phyloP scores from a whole-genome alignment of 2,329 filamentous ascomycete species.

The Cryphonectria parasitica region DNA sequence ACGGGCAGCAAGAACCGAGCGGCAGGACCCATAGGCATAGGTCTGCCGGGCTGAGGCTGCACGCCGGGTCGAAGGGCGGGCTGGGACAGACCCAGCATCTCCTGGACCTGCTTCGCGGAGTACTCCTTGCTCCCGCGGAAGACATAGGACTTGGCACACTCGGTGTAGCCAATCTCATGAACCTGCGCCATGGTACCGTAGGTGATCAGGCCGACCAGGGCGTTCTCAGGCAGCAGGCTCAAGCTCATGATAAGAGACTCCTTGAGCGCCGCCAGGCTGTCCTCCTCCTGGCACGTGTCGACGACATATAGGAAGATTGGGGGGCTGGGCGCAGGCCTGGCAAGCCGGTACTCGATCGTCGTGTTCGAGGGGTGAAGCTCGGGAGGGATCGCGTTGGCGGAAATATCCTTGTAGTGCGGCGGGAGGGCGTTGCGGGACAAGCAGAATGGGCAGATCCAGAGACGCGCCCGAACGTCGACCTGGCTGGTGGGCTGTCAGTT shows the following conservation, averaged over 20 bases:
- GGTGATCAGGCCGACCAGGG: slow-evolving; percentile 81
- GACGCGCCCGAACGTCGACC: slow-evolving; percentile 79
- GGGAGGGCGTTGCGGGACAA: slow-evolving; percentile 81
- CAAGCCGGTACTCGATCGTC: slow-evolving; percentile 86
- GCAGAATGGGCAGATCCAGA: slow-evolving; percentile 91
- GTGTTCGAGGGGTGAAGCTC: slow-evolving; percentile 82
- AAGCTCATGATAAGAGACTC: slow-evolving; percentile 87
- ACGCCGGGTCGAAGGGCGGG: slow-evolving; percentile 75
- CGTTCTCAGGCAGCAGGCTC: slow-evolving; percentile 78
- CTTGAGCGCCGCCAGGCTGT: slow-evolving; percentile 80
- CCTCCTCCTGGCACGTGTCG: slow-evolving; percentile 86
- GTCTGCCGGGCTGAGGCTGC: slow-evolving; percentile 73
- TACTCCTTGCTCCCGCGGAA: slow-evolving; percentile 99
- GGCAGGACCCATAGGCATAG: slow-evolving; percentile 76
- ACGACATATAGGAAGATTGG: slow-evolving; percentile 89
- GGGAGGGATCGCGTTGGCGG: slow-evolving; percentile 77
- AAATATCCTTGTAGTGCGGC: slow-evolving; percentile 89
- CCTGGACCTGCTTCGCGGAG: slow-evolving; percentile 96
- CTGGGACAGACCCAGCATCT: slow-evolving; percentile 88
- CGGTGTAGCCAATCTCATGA: slow-evolving; percentile 95
- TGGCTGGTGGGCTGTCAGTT: slow-evolving; percentile 57
- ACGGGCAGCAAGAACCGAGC: slow-evolving; percentile 92
- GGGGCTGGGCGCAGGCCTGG: slow-evolving; percentile 79
- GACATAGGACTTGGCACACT: slow-evolving; percentile 98
- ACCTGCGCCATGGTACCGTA: slow-evolving; percentile 97